Base-by-base conservation (phyloP, 1,284 basidiomycete species). In the Cryptococcus floricola region DNA sequence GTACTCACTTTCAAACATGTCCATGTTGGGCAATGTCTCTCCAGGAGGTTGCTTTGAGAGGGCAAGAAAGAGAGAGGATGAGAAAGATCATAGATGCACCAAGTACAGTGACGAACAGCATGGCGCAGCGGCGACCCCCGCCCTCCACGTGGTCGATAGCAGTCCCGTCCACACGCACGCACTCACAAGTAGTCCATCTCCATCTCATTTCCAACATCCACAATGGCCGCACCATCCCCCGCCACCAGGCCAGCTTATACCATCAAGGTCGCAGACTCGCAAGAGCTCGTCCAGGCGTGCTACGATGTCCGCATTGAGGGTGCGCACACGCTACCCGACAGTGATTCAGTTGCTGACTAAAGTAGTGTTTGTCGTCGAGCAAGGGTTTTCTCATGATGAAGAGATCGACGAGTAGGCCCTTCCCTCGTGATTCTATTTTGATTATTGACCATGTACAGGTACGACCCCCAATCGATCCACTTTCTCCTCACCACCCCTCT, bases 331-430 rank as follows among this genome's bases (percentile, higher is more conserved):
- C 14, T 19, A 39, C 1, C 27, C 39, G 10, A 13, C 37, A 31
- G 8, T 6, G 9, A 4, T 39, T n/a, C 14, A 38, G 34, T 19
- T n/a, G 8, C 19, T 49, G 48, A 23, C 18, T 16, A 6, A 50
- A 12, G 16, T 31, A 75, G 74, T 77, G 14, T 77, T 77, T 50
- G 62, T 65, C 9, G 69, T 73, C 7, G 75, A 76, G 59, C 74
- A 76, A 68, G 70, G 70, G 10, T 75, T 71, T 50, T 58, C 67
- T 4, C 50, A 65, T 5, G 72, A 75, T 41, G 63, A 59, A 7
- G 72, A 74, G 61, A 62, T 70, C 38, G 72, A 75, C 52, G 69
- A 74, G 71, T 71, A 48, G 43, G 70, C 62, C 9, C 19, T 16
- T 13, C 39, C 49, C 13, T 38, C 31, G 18, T 25, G 39, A 14